Base-by-base conservation (phyloP, 2,329 filamentous ascomycete genomes). In the Golovinomyces cichoracearum region DNA sequence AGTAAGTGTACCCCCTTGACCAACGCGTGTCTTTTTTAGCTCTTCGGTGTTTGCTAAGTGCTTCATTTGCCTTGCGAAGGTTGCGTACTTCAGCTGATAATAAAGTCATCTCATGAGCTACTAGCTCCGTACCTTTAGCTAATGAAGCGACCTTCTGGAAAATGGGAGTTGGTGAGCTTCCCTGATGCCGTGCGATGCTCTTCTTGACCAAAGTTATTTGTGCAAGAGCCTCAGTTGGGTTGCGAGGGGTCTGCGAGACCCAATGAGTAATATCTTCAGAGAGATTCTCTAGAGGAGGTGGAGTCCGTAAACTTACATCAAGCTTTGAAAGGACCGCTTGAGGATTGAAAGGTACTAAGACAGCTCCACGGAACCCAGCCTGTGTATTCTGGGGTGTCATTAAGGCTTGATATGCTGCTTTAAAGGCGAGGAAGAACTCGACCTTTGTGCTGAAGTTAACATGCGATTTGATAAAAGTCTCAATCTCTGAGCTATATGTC, bases 291-390 rank as follows among this genome's bases (percentile, higher is more conserved):
- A 50, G 25, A 35, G 52, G 49, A 49, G 48, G 51, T 50, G 50
- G 53, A 50, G 56, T 57, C 49, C 50, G 51, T 50, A 56, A 53
- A 49, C 51, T 51, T 17, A 57, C 42, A 49, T 58, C 50, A 52
- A 63, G 60, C 55, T 60, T 44, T 44, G 26, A 22, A 44, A 44
- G 15, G 22, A 44, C 17, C 13, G 40, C 40, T 22, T 44, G 17
- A 7, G 21, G 19, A n/a, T 63, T 48, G 44, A 57, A 55, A 52
- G 57, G 61, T 48, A 61, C 52, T 52, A 64, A 52, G 22, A 61
- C 37, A 45, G 60, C 56, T 50, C 54, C 56, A 55, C 49, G 38
- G 53, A 63, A 62, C 48, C 53, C 53, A 57, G 47, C 48, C 44
- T 51, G 45, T 19, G 58, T 57, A 51, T 62, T 62, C 47, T 51